Base-by-base conservation (phyloP, 306 rosid species). In the Albizia julibrissin region DNA sequence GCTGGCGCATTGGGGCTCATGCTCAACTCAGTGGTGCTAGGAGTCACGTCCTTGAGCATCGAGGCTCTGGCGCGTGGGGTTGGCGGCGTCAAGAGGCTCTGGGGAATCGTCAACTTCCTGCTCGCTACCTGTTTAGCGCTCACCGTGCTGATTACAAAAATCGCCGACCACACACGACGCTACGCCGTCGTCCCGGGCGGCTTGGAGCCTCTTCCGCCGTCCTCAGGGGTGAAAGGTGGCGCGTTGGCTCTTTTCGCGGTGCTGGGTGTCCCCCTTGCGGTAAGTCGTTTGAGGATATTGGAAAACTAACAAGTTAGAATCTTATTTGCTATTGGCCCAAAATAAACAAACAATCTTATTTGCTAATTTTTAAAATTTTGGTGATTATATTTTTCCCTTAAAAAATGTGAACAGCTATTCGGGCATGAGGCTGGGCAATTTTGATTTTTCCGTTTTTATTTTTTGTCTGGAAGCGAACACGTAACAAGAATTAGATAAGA, bases 181-280 rank as follows among this genome's bases (percentile, higher is more conserved):
- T 78, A 24, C 46, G 5, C 6, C 26, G 42, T 26, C 7, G 54
- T 1, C 0, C 6, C 3, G 3, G 40, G 1, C 18, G 68, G 71
- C 44, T 1, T 16, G 31, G 84, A 74, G 21, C 75, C 65, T 0
- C 15, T 21, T 2, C 82, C 50, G 5, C 92, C 88, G 5, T 85
- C 97, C 0, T 2, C n/a, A 0, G 83, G 80, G 0, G 21, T 94
- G 0, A 85, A 59, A 31, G 88, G 75, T 0, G 90, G 91, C 0
- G 88, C 98, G 5, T 79, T 92, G 81, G 24, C 90, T 21, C 78
- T 94, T 29, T 92, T 94, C 10, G 81, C 89, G 0, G 69, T 86
- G 7, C 82, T 94, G 59, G 98, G 98, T 3, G 54, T 94, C 1
- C 98, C 98, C 16, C 87, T 82, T 0, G 91, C 98, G 80, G 98